Evolutionary conservation across 225 moss, liverwort and hornwort genomes (phyloP).

Genomic region (Bryum argenteum): DNA sequence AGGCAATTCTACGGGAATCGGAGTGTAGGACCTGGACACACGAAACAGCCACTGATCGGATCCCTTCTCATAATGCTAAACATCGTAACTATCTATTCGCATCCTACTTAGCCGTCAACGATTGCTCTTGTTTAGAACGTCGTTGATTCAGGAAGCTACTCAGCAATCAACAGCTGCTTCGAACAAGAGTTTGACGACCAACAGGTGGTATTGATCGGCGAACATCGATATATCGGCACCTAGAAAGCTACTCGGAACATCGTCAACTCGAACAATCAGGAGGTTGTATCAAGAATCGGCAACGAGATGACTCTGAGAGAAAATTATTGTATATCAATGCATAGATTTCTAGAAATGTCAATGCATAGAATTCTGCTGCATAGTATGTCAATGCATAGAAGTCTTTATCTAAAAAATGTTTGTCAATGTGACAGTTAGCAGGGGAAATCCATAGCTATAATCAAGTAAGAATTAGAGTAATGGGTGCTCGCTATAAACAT

Average conservation of each 20-base stretch:
- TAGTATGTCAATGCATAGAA: conserved; percentile 1
- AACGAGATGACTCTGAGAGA: background rate
- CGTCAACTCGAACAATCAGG: background rate
- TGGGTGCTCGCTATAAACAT: conserved; percentile 26
- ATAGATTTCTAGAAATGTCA: too few species aligned
- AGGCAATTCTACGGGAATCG: conserved; percentile 47
- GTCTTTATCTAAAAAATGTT: background rate
- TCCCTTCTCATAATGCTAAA: background rate
- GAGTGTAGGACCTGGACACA: conserved; percentile 56
- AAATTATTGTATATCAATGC: conserved; percentile 10
- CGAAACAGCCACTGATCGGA: background rate
- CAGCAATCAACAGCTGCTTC: too few species aligned
- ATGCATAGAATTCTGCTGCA: too few species aligned
- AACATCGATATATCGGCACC: too few species aligned
- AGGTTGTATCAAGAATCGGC: background rate
- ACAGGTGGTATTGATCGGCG: too few species aligned
- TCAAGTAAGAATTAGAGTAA: conserved; percentile 22
- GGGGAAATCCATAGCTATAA: conserved; percentile 11
- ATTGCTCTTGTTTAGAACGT: background rate
- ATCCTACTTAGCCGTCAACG: background rate
- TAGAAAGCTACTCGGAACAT: background rate
- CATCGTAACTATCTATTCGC: too few species aligned
- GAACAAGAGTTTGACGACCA: too few species aligned
- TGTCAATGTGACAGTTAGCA: conserved; percentile 30
- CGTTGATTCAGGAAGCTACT: background rate